phyloP scores from a whole-genome alignment of 257 asterid species.

The Penstemon newberryi region DNA sequence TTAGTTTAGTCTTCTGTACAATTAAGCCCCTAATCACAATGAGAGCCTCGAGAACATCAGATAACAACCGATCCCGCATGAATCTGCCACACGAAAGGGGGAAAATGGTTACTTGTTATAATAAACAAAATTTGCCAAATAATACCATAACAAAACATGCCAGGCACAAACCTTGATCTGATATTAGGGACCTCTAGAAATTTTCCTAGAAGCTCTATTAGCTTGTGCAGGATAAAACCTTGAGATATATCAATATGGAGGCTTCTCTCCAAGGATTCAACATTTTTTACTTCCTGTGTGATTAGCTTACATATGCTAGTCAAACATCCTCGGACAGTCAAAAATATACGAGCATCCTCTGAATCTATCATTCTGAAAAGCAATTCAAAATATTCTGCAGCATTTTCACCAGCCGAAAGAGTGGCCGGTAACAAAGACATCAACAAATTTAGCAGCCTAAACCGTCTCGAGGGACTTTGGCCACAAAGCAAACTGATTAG shows the following conservation, averaged over 20 bases:
- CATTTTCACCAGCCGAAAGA: constrained; percentile 93
- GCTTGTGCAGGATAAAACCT: constrained; percentile 97
- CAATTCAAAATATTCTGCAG: constrained; percentile 93
- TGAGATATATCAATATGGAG: constrained; percentile 95
- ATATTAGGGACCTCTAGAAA: constrained; percentile 93
- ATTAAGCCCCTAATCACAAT: constrained; percentile 94
- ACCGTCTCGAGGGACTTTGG: constrained; percentile 82
- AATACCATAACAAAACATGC: not conserved
- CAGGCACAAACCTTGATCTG: constrained; percentile 72
- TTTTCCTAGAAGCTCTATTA: constrained; percentile 95
- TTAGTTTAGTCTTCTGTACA: constrained; percentile 94
- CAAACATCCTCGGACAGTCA: constrained; percentile 88
- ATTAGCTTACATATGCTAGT: constrained; percentile 78
- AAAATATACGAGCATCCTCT: constrained; percentile 91
- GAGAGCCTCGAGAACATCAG: constrained; percentile 95
- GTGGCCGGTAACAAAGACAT: constrained; percentile 92
- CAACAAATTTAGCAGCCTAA: constrained; percentile 81
- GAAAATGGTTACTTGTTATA: constrained; percentile 15
- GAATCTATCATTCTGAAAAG: constrained; percentile 92
- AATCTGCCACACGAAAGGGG: constrained; percentile 55
- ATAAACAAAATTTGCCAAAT: constrained; percentile 7
- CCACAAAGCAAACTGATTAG: constrained; percentile 87
- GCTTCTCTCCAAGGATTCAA: constrained; percentile 96
- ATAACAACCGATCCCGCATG: constrained; percentile 83
- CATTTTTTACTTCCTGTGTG: constrained; percentile 71